These are phyloP conservation scores for Blastosporella zonata DNA, from an alignment of 1,284 basidiomycete genomes.

Conservation along the genomic window DNA sequence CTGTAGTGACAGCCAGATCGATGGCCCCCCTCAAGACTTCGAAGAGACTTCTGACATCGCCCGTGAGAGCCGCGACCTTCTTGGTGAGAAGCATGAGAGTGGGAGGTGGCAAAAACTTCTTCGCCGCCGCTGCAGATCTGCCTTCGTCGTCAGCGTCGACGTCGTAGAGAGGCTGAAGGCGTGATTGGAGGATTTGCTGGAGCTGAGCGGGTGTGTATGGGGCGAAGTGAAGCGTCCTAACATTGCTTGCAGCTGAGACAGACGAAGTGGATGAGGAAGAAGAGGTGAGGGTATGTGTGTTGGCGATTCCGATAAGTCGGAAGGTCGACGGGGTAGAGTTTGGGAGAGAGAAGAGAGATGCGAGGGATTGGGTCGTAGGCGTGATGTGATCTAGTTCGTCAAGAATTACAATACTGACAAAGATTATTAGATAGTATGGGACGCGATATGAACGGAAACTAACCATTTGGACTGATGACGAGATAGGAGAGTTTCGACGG, in stretches of 20 bases:
- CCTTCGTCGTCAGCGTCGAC: slow-evolving; percentile 25
- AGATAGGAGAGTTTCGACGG: slow-evolving; percentile 42
- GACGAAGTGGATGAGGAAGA: slow-evolving; percentile 45
- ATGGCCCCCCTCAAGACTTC: slow-evolving; percentile 77
- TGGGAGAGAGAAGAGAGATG: slow-evolving; percentile 62
- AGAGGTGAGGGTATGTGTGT: slow-evolving; percentile 76
- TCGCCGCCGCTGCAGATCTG: slow-evolving; percentile 31
- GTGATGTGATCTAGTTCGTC: slow-evolving; percentile 80
- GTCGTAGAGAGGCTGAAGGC: slow-evolving; percentile 45
- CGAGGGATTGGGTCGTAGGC: slow-evolving; percentile 51
- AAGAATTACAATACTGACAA: slow-evolving; percentile 62
- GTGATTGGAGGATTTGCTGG: slow-evolving; percentile 58
- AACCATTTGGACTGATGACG: slow-evolving; percentile 56
- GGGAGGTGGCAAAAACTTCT: slow-evolving; percentile 58
- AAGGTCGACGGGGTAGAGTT: slow-evolving; percentile 45
- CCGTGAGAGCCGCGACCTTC: slow-evolving; percentile 74
- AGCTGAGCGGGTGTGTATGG: slow-evolving; percentile 72
- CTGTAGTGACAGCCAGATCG: slow-evolving; percentile 52
- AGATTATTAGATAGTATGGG: slow-evolving; percentile 14
- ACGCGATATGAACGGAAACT: slow-evolving; percentile 19
- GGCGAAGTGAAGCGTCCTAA: slow-evolving; percentile 70
- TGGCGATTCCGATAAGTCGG: slow-evolving; percentile 76
- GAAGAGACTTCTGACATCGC: slow-evolving; percentile 73
- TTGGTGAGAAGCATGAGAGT: slow-evolving; percentile 68
- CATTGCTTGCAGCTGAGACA: slow-evolving; percentile 37